Percentiles rank a stretch among this genome's conserved stretches.
Conservation (phyloP, 371 early-diverging fungal species). For the Zopfochytrium polystomum region DNA sequence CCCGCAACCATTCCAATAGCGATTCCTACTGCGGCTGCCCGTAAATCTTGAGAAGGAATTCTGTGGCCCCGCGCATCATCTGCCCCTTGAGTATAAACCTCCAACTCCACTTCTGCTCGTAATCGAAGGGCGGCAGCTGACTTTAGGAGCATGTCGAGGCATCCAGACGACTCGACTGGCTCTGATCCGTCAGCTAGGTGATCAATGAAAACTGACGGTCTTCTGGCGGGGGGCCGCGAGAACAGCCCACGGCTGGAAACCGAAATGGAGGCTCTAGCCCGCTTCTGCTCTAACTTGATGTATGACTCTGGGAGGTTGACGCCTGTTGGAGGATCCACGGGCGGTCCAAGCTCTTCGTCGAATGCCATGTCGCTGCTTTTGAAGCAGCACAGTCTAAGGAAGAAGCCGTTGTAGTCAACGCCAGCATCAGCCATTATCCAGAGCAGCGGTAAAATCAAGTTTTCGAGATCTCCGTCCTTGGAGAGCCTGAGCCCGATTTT, state of each 20-base stretch:
- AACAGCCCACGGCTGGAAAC: no score
- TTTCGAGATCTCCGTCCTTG: conserved; percentile 49
- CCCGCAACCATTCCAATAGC: neutral
- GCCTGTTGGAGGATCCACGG: neutral
- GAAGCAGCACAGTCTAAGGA: conserved; percentile 56
- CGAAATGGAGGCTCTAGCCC: no score
- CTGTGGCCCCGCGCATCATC: no score
- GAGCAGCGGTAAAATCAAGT: conserved; percentile 65
- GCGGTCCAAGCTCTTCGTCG: conserved; percentile 14
- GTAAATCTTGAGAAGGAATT: neutral
- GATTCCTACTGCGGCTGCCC: neutral
- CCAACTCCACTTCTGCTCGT: neutral
- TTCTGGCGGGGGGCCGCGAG: no score
- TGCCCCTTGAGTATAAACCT: no score
- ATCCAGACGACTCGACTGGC: neutral
- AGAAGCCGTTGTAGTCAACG: conserved; percentile 73
- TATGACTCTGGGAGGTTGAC: neutral
- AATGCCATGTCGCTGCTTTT: conserved; percentile 26
- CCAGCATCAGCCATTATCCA: conserved; percentile 57
- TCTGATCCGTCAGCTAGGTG: no score
- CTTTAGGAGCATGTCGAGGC: conserved; percentile 1
- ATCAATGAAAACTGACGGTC: no score
- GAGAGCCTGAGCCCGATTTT: conserved; percentile 44
- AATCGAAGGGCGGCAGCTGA: neutral
- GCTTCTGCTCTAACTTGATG: neutral